phyloP scores from a whole-genome alignment of 208 protist genomes.

The Porcisia deanei region DNA sequence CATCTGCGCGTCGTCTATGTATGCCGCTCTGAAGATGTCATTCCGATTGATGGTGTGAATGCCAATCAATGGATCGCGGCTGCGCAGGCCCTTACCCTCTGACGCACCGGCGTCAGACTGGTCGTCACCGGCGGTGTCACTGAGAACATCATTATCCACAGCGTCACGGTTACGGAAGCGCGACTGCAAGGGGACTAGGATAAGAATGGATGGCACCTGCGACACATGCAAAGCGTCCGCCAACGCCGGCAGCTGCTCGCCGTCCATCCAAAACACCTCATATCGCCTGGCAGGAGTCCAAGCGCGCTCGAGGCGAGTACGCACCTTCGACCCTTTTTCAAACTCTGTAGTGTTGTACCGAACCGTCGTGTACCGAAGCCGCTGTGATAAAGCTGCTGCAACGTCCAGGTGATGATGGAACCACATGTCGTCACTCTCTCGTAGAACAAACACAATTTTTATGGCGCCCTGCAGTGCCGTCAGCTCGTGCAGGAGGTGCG shows the following conservation, averaged over 20 bases:
- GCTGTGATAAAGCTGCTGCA: conserved; percentile 26
- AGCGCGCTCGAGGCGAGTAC: conserved; percentile 10
- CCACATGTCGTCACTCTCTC: conserved; percentile 40
- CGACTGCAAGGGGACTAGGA: conserved; percentile 28
- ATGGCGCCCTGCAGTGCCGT: conserved; percentile 26
- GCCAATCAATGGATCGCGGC: conserved; percentile 23
- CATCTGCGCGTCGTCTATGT: conserved; percentile 20
- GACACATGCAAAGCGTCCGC: conserved; percentile 28
- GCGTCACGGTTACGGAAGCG: conserved; percentile 6
- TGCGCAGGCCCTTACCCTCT: conserved; percentile 8
- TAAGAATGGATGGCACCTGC: conserved; percentile 37
- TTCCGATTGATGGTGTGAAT: conserved; percentile 37
- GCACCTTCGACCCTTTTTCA: conserved; percentile 6
- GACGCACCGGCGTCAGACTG: neutral
- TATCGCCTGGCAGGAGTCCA: conserved; percentile 22
- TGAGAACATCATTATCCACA: conserved; percentile 5
- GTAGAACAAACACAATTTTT: conserved; percentile 48
- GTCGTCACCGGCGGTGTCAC: conserved; percentile 10
- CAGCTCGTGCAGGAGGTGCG: conserved; percentile 41
- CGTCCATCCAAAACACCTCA: conserved; percentile 51
- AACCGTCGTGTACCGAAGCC: conserved; percentile 15
- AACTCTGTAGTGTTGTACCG: conserved; percentile 27
- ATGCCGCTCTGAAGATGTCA: conserved; percentile 34
- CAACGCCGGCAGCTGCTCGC: conserved; percentile 36
- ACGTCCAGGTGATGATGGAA: conserved; percentile 44